A percentile compares a stretch with the other conserved stretches of the same genome.
Conservation (phyloP, 1,139 yeast species). For the Zhuliangozyma parablackwelliae region DNA sequence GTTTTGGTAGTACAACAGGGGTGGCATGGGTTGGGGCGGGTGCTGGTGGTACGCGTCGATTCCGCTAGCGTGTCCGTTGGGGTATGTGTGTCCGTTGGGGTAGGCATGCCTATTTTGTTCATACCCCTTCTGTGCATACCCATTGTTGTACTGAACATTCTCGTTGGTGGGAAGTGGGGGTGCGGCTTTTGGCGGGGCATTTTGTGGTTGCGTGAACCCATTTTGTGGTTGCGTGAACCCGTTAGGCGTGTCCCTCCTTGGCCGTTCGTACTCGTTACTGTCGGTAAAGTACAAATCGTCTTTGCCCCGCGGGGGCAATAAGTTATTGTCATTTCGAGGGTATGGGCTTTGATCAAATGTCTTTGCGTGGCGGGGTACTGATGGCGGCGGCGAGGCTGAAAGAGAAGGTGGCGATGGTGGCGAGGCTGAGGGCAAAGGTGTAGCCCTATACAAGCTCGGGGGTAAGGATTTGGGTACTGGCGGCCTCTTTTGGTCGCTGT, state of each 20-base stretch:
- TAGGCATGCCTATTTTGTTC: too few species aligned
- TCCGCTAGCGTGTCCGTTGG: background rate
- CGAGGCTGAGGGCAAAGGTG: too few species aligned
- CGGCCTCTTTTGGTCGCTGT: background rate
- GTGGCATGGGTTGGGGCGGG: background rate
- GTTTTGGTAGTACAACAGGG: background rate
- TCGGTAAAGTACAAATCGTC: conserved; percentile 3
- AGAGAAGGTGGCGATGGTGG: too few species aligned
- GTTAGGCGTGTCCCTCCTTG: conserved; percentile 5
- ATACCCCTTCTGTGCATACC: too few species aligned
- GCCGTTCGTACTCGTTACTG: conserved; percentile 1
- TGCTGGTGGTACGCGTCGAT: background rate
- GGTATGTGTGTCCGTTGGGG: background rate
- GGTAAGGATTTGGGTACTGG: too few species aligned
- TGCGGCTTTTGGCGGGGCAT: conserved; percentile 1
- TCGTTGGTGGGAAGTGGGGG: background rate
- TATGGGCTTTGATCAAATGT: background rate
- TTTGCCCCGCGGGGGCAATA: conserved; percentile 1
- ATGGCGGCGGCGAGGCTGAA: too few species aligned
- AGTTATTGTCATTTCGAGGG: background rate
- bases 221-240: conserved; percentile 4
- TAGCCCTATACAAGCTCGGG: too few species aligned
- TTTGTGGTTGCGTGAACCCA: conserved; percentile 3
- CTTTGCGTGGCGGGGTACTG: too few species aligned
- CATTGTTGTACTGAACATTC: background rate